Percentiles rank a stretch among this genome's conserved stretches.
These are phyloP conservation scores for Melanogaster broomeanus DNA, from an alignment of 768 basidiomycete genomes.

Conservation along the genomic window DNA sequence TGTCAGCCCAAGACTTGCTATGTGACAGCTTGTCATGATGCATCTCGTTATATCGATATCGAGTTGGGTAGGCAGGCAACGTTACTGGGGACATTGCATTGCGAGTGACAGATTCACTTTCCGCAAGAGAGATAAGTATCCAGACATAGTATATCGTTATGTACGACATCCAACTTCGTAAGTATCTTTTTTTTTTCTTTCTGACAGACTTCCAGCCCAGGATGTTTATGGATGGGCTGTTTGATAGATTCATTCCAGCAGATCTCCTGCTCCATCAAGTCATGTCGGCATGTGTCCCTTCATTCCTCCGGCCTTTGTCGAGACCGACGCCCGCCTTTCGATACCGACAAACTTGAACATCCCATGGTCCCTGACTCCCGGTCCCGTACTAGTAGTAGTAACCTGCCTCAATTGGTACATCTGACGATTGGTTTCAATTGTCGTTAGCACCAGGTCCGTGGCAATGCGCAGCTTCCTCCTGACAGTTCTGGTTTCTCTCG, in stretches of 20 bases:
- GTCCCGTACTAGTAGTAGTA: too few species aligned
- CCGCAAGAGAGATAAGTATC: neutral
- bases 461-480: neutral
- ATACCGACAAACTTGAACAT: too few species aligned
- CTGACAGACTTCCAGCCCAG: neutral
- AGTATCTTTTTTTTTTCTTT: constrained; percentile 2
- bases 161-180: constrained; percentile 1
- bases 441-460: neutral
- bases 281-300: neutral
- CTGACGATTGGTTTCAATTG: neutral
- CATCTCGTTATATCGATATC: too few species aligned
- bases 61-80: neutral
- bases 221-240: neutral
- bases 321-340: neutral
- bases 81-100: neutral
- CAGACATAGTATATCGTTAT: neutral
- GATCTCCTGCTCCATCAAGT: neutral
- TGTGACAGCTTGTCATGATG: neutral
- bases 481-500: neutral
- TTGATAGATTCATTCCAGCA: neutral
- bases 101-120: neutral
- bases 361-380: constrained; percentile 3
- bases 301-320: neutral
- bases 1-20: neutral
- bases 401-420: too few species aligned